Conservation (phyloP, 495 filamentous ascomycete species). For the Lepraria neglecta region DNA sequence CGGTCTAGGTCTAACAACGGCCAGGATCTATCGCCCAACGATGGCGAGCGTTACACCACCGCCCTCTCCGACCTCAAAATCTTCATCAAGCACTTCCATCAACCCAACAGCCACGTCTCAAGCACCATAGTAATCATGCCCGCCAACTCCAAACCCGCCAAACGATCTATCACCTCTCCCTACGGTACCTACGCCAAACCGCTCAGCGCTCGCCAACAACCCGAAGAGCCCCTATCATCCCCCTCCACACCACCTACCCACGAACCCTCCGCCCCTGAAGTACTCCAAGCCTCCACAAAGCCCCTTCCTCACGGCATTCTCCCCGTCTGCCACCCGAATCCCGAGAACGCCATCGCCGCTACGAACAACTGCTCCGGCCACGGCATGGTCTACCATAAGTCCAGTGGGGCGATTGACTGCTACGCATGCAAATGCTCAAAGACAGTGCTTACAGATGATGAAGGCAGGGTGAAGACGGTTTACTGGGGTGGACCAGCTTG, state of each 20-base stretch:
- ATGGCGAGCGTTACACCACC: constrained; percentile 8
- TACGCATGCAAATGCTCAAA: constrained; percentile 67
- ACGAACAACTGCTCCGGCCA: constrained; percentile 73
- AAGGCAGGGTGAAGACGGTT: constrained; percentile 44
- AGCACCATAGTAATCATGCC: constrained; percentile 42
- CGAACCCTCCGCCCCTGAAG: constrained; percentile 29
- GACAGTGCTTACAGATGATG: constrained; percentile 40
- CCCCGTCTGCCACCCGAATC: constrained; percentile 58
- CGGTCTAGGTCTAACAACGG: not conserved
- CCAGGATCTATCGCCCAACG: constrained; percentile 14
- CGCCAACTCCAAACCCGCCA: constrained; percentile 10
- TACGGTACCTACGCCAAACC: constrained; percentile 32
- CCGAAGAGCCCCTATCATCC: constrained; percentile 36
- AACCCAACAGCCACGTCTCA: constrained; percentile 31
- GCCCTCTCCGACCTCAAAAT: constrained; percentile 22
- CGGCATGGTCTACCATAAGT: constrained; percentile 62
- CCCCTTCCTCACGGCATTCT: constrained; percentile 34
- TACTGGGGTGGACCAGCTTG: constrained; percentile 81
- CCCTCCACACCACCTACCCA: constrained; percentile 25
- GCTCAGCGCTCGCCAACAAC: constrained; percentile 31
- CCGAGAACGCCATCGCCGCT: constrained; percentile 50
- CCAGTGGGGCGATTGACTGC: constrained; percentile 47
- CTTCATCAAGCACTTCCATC: constrained; percentile 32
- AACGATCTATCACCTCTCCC: constrained; percentile 20
- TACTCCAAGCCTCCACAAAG: constrained; percentile 22